Base-by-base conservation (phyloP, 495 filamentous ascomycete species). In the Aspergillus asperescens region DNA sequence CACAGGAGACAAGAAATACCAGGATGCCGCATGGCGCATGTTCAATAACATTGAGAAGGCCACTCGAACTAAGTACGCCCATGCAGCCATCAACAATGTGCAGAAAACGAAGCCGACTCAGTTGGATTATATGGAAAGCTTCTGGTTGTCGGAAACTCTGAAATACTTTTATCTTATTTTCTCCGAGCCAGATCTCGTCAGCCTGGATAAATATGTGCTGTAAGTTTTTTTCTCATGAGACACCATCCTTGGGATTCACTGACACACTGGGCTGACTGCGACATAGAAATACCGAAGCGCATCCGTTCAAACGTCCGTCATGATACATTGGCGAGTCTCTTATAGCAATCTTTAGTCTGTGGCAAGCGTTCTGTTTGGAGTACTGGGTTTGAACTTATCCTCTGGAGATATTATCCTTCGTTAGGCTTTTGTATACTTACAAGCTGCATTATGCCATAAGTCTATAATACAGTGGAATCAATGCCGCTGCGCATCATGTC, bases 131-230 rank as follows among this genome's bases (percentile, higher is more conserved):
- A 81, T 81, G 77, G 77, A 81, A 60, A 79, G 76, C 44, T 80
- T 78, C 54, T 80, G 77, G 78, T 64, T 81, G 48, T 84, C 88
- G 5, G 89, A 95, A 69, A 93, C 90, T 15, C 70, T 95, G 54
- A 98, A 96, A 63, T 96, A 97, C 64, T 94, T 95, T 54, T 97
- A 93, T 58, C 64, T 96, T 54, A 76, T 96, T 52, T 98, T 90
- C 66, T 85, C 80, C 18, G 81, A 84, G 49, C 83, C 86, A 4
- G 74, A 80, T 54, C 64, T 83, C 43, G 68, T 91, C 23, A 85
- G 77, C 66, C 68, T 95, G 63, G 84, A 88, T 63, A 78, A 84
- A 15, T 88, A 80, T 69, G 82, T 87, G 32, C 62, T 87, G 72
- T 76, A 63, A 60, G 76, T 70, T 29, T 20, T 25, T 38, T 12